Percentiles rank a stretch among this genome's conserved stretches.
These are phyloP conservation scores for Solanum lycopersicoides DNA, from an alignment of 257 asterid species.

Conservation along the genomic window DNA sequence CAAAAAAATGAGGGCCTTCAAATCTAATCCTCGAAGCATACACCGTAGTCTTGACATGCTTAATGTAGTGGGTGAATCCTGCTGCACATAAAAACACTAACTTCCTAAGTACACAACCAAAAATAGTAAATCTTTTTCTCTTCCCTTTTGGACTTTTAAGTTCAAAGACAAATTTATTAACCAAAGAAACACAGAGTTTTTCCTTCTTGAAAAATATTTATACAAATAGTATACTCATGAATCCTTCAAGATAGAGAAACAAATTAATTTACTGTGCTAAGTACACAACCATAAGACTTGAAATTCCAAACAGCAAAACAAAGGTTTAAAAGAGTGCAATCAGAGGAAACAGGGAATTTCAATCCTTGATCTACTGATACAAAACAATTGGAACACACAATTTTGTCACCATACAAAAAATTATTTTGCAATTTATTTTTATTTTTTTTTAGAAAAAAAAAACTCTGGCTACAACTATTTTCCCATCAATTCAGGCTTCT, in stretches of 20 bases:
- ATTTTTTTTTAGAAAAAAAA: not conserved
- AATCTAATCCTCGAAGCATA: conserved; percentile 51
- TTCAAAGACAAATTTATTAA: not conserved
- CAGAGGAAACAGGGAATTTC: not conserved
- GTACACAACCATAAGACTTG: not conserved
- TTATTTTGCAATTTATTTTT: not conserved
- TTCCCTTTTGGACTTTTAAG: not conserved
- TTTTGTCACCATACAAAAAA: not conserved
- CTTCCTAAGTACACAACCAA: not conserved
- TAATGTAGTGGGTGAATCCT: conserved; percentile 33
- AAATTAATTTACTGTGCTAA: too few relatives aligned
- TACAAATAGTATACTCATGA: too few relatives aligned
- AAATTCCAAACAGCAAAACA: not conserved
- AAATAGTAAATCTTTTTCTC: not conserved
- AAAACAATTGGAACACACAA: not conserved
- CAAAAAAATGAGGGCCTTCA: conserved; percentile 42
- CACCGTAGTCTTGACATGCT: conserved; percentile 57
- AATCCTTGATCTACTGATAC: not conserved
- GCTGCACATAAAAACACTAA: conserved; percentile 12
- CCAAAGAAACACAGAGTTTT: not conserved
- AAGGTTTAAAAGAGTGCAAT: not conserved
- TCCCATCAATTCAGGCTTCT: not conserved
- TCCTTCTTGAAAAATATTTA: not conserved
- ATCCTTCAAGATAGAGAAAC: too few relatives aligned
- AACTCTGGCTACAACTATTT: not conserved